Base-by-base conservation (phyloP, 108 stramenopile species). In the Stephanodiscus triporus region DNA sequence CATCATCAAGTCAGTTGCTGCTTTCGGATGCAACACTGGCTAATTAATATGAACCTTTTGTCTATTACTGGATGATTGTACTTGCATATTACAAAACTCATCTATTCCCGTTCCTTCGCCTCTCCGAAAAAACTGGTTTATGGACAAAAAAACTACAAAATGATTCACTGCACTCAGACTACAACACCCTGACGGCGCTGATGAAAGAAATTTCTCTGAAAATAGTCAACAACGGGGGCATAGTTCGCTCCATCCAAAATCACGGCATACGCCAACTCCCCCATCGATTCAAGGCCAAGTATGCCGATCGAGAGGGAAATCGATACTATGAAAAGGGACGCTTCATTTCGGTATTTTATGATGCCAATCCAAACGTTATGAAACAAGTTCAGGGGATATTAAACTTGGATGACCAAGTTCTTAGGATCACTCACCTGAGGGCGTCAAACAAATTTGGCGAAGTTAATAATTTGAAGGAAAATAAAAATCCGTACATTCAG, bases 191-290 rank as follows among this genome's bases (percentile, higher is more conserved):
- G 26, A 87, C 89, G 17, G 67, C 81, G 13, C 42, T 92, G 16
- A 84, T 89, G 82, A 90, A 88, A 71, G 85, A 86, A 64, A 55
- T 90, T 6, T 89, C 91, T 5, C 76, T 80, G 27, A 89, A 92
- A 81, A 80, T 95, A 63, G 91, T 95, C 1, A 79, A 82, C 36
- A 83, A 85, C 60, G 92, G 92, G 7, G 95, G 95, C 22, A 90
- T 95, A 43, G 92, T 95, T 4, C 91, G 95, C 4, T 77, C 81
- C 55, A 88, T 95, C 69, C 89, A 88, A 76, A 95, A 95, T 68
- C 92, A 93, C 70, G 95, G 95, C 8, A 79, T 95, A 55, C 86
- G 95, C 9, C 86, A 89, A 56, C 81, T 95, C 6, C 95, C 95
- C 26, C 89, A 92, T 72, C 79, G 92, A 9, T 92, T 93, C 73